These are phyloP conservation scores for Botrytis pseudocinerea DNA, from an alignment of 2,329 filamentous ascomycete genomes.

Conservation along the genomic window DNA sequence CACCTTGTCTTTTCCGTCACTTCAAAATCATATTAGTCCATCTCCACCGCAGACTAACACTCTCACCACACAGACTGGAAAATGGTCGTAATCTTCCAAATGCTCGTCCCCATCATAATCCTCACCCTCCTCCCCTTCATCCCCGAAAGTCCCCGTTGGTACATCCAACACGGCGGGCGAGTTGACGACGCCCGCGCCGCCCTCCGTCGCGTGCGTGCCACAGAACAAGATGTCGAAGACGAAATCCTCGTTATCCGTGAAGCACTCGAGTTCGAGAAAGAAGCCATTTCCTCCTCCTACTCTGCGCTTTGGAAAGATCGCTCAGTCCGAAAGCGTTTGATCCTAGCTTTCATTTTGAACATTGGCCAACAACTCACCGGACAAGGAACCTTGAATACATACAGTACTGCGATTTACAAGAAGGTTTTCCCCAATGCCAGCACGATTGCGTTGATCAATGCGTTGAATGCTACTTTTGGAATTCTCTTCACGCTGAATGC, in stretches of 20 bases:
- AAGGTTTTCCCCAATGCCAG: constrained; percentile 62
- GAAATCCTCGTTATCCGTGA: constrained; percentile 66
- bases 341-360: constrained; percentile 66
- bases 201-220: constrained; percentile 61
- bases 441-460: constrained; percentile 70
- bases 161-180: constrained; percentile 58
- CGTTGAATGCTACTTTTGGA: constrained; percentile 69
- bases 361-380: constrained; percentile 71
- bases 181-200: constrained; percentile 52
- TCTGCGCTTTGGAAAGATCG: constrained; percentile 68
- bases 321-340: constrained; percentile 65
- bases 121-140: constrained; percentile 63
- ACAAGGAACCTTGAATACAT: constrained; percentile 64
- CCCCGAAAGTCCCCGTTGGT: constrained; percentile 69
- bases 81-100: constrained; percentile 71
- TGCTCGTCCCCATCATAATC: constrained; percentile 65
- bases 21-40: not conserved
- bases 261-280: constrained; percentile 70
- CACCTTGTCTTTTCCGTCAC: not conserved
- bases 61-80: constrained; percentile 56
- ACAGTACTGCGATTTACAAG: constrained; percentile 70
- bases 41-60: not conserved
- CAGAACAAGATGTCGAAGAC: constrained; percentile 53
- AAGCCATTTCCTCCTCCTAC: constrained; percentile 64
- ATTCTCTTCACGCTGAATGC: constrained; percentile 73